Evolutionary conservation across 2,329 filamentous ascomycete genomes (phyloP).

Genomic region (Hirsutella minnesotensis): DNA sequence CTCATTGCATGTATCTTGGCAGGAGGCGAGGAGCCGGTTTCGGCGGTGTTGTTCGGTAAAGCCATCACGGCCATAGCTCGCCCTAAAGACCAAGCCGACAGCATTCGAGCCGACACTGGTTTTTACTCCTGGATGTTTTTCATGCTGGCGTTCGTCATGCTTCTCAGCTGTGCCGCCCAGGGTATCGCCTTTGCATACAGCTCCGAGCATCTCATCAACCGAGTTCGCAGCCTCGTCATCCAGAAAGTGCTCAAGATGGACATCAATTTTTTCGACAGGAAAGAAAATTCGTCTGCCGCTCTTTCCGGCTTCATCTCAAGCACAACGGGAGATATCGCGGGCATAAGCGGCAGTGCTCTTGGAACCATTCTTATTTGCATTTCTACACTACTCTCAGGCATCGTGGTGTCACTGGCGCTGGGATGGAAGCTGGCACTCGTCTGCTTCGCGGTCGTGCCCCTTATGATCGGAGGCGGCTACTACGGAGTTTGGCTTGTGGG

Average conservation of each 20-base stretch:
- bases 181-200: slow-evolving; percentile 10
- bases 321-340: slow-evolving; percentile 27
- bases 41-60: slow-evolving; percentile 12
- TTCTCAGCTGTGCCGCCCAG: slow-evolving; percentile 18
- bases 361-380: slow-evolving; percentile 3
- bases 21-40: background rate
- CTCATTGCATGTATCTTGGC: background rate
- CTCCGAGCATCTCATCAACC: slow-evolving; percentile 7
- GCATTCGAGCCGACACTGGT: slow-evolving; percentile 15
- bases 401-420: slow-evolving; percentile 19
- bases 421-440: slow-evolving; percentile 33
- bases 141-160: slow-evolving; percentile 24
- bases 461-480: slow-evolving; percentile 27
- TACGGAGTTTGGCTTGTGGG: slow-evolving; percentile 20
- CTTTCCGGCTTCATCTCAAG: slow-evolving; percentile 18
- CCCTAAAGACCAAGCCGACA: background rate
- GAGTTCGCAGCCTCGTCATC: slow-evolving; percentile 1
- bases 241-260: slow-evolving; percentile 15
- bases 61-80: background rate
- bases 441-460: slow-evolving; percentile 25
- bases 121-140: slow-evolving; percentile 39
- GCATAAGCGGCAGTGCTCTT: slow-evolving; percentile 31
- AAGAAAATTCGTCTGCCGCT: slow-evolving; percentile 20
- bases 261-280: slow-evolving; percentile 25
- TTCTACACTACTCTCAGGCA: slow-evolving; percentile 6